phyloP scores from a whole-genome alignment of 2,329 filamentous ascomycete genomes.

The Epichloe uncinata region DNA sequence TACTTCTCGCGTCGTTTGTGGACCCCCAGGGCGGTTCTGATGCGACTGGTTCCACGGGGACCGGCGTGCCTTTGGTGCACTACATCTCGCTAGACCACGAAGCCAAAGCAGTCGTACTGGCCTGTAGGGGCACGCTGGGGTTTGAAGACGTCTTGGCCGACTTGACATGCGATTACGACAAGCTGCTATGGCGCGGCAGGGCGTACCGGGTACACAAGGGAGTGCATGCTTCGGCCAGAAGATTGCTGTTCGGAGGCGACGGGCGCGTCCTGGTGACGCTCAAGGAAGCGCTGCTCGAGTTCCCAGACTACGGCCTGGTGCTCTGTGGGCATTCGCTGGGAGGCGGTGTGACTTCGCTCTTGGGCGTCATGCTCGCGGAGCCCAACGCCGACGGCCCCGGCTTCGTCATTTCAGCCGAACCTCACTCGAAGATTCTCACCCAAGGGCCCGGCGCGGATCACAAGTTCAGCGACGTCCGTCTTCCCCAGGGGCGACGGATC shows the following conservation, averaged over 20 bases:
- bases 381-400: constrained; percentile 40
- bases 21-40: constrained; percentile 56
- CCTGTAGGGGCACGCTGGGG: constrained; percentile 57
- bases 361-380: constrained; percentile 59
- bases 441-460: constrained; percentile 15
- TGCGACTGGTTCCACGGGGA: constrained; percentile 48
- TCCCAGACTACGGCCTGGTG: constrained; percentile 56
- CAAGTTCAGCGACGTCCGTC: constrained; percentile 27
- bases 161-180: constrained; percentile 61
- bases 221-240: constrained; percentile 56
- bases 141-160: constrained; percentile 64
- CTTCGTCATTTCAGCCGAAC: constrained; percentile 47
- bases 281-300: constrained; percentile 50
- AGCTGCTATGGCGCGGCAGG: constrained; percentile 48
- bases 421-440: constrained; percentile 28
- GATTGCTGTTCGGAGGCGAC: constrained; percentile 54
- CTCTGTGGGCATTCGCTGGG: constrained; percentile 58
- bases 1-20: constrained; percentile 57
- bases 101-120: constrained; percentile 58
- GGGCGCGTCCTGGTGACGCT: constrained; percentile 54
- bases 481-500: constrained; percentile 56
- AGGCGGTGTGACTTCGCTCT: constrained; percentile 54
- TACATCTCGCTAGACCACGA: constrained; percentile 61
- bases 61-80: constrained; percentile 57
- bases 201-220: constrained; percentile 62